Evolutionary conservation across 2,329 filamentous ascomycete genomes (phyloP).

Genomic region (Fusarium incarnatum): DNA sequence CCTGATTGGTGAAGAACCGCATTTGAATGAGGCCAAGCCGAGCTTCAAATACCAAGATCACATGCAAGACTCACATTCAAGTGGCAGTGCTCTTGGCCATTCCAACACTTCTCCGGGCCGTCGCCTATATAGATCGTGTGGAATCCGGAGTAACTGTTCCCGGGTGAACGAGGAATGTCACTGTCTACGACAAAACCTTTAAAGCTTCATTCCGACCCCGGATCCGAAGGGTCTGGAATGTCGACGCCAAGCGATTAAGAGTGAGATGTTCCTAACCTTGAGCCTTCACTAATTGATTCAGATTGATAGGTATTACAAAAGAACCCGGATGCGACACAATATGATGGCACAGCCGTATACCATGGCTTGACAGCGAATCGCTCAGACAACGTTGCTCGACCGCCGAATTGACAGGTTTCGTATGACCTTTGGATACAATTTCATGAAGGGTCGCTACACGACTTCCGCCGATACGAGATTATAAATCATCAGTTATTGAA

Average conservation of each 20-base stretch:
- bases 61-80: constrained; percentile 59
- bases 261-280: background rate
- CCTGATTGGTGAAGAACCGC: background rate
- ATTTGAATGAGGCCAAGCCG: background rate
- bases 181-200: constrained; percentile 63
- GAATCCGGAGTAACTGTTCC: constrained; percentile 52
- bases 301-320: background rate
- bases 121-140: constrained; percentile 56
- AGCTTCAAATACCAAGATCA: background rate
- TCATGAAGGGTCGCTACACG: background rate
- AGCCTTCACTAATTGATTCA: background rate
- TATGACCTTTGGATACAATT: constrained; percentile 13
- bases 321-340: background rate
- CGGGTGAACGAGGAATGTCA: constrained; percentile 65
- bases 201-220: constrained; percentile 42
- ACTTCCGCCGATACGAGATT: background rate
- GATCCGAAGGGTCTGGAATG: background rate
- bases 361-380: constrained; percentile 11
- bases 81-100: constrained; percentile 67
- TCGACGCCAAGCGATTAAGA: background rate
- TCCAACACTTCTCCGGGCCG: constrained; percentile 57
- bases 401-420: background rate
- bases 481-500: background rate
- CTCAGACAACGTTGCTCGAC: background rate
- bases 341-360: background rate